Evolutionary conservation across 2,329 filamentous ascomycete species (phyloP), one percentile per base, ranked within the genome.

Genomic region (Alternaria gansuensis): DNA sequence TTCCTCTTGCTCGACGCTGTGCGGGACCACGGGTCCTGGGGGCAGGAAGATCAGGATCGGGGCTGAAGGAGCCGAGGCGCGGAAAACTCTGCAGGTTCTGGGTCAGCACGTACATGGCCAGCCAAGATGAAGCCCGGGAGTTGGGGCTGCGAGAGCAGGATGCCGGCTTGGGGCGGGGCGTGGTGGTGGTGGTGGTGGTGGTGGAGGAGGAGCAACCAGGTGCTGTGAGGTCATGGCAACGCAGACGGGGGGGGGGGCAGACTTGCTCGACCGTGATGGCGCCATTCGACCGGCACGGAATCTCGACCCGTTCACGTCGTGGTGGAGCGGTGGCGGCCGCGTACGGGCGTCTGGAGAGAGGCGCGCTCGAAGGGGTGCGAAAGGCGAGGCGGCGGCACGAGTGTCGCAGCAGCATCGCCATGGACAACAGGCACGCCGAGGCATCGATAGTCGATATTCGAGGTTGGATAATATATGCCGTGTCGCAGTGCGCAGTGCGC

Each of bases 201-300:
- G 21, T 34, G 44, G 44, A 48, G 29, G 31, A 49, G 37, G 44
- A 48, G 29, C 21, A 49, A 31, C 7, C 21, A 26, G 28, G 24
- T 23, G 44, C 29, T 41, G 49, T 58, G 55, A 59, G 56, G 46
- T 59, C 56, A 59, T 59, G 26, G 56, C 51, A 55, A 45, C 51
- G 45, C 31, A 51, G 10, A 4, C 43, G 26, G 39, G 23, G 33
- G 33, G 54, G 37, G 17, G 40, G 37, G 31, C 37, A 49, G 41
- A 68, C 73, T 65, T 71, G 81, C 80, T 80, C 77, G 44, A 82
- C 59, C 37, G 62, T 75, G 41, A 82, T 75, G 44, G 66, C 68
- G 55, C 79, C 80, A 65, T 79, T 82, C 43, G 80, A 81, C 24
- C 78, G 70, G 64, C 75, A 80, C 10, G 76, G 73, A 13, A 81